These are phyloP conservation scores for Pezicula carpinea DNA, from an alignment of 2,329 filamentous ascomycete species.

Conservation along the genomic window DNA sequence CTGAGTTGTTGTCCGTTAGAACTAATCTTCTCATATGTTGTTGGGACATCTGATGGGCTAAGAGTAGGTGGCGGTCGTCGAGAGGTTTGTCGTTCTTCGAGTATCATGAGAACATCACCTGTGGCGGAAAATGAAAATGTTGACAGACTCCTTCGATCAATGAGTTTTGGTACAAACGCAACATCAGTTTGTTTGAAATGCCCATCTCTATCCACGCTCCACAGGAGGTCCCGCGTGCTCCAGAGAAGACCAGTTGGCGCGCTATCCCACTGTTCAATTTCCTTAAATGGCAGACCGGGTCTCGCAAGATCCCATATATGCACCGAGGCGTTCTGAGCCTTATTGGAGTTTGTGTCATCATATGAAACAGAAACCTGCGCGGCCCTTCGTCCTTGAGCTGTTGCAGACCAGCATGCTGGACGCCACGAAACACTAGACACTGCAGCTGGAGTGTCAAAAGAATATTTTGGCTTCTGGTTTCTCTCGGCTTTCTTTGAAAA, in stretches of 20 bases:
- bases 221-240: slow-evolving; percentile 61
- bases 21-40: slow-evolving; percentile 31
- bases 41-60: slow-evolving; percentile 20
- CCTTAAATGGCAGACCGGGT: slow-evolving; percentile 62
- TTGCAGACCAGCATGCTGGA: slow-evolving; percentile 61
- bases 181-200: slow-evolving; percentile 62
- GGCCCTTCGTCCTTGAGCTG: slow-evolving; percentile 52
- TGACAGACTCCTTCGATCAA: slow-evolving; percentile 59
- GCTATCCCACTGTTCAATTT: slow-evolving; percentile 55
- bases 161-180: slow-evolving; percentile 56
- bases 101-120: slow-evolving; percentile 56
- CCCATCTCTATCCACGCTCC: slow-evolving; percentile 60
- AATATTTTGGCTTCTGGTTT: slow-evolving; percentile 59
- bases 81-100: slow-evolving; percentile 51
- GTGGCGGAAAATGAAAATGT: slow-evolving; percentile 55
- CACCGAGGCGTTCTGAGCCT: slow-evolving; percentile 52
- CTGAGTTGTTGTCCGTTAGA: slow-evolving; percentile 46
- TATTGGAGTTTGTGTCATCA: slow-evolving; percentile 49
- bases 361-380: slow-evolving; percentile 61
- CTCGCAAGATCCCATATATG: slow-evolving; percentile 67
- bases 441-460: slow-evolving; percentile 55
- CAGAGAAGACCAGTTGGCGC: slow-evolving; percentile 56
- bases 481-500: slow-evolving; percentile 55
- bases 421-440: slow-evolving; percentile 58
- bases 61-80: slow-evolving; percentile 36